A percentile compares a stretch with the other conserved stretches of the same genome.
Evolutionary conservation across 495 filamentous ascomycete genomes (phyloP).

Genomic region (Aspergillus baeticus): DNA sequence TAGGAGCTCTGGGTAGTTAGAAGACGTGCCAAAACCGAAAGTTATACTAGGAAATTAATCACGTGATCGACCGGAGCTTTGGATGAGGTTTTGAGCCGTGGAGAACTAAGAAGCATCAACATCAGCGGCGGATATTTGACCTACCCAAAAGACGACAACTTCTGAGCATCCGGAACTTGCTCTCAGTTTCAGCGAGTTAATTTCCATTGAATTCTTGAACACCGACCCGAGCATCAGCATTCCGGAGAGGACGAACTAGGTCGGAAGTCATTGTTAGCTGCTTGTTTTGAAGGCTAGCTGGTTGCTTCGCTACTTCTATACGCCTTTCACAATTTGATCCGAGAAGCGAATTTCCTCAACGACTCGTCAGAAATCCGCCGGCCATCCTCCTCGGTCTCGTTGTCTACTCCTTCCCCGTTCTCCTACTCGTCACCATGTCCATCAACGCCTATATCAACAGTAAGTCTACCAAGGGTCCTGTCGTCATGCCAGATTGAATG

Average conservation of each 20-base stretch:
- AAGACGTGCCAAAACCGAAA: no score
- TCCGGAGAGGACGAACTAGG: no score
- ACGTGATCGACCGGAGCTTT: conserved; percentile 1
- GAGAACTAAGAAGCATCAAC: background rate
- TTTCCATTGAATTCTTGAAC: background rate
- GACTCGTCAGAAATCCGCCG: background rate
- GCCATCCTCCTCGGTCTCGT: background rate
- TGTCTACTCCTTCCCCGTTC: background rate
- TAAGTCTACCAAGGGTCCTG: conserved; percentile 29
- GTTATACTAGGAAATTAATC: no score
- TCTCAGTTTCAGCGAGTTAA: background rate
- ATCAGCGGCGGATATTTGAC: background rate
- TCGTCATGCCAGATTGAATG: background rate
- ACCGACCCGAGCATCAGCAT: background rate
- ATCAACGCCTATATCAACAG: conserved; percentile 66
- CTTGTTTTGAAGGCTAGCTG: background rate
- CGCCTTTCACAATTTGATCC: no score
- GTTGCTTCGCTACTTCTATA: background rate
- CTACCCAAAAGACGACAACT: background rate
- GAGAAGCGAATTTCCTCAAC: no score
- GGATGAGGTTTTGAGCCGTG: background rate
- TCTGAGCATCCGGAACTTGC: background rate
- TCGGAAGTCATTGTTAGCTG: background rate
- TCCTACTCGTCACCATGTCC: conserved; percentile 50
- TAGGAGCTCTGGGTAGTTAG: no score